Base-by-base conservation (phyloP, 1,139 yeast species). In the Candida gigantensis region DNA sequence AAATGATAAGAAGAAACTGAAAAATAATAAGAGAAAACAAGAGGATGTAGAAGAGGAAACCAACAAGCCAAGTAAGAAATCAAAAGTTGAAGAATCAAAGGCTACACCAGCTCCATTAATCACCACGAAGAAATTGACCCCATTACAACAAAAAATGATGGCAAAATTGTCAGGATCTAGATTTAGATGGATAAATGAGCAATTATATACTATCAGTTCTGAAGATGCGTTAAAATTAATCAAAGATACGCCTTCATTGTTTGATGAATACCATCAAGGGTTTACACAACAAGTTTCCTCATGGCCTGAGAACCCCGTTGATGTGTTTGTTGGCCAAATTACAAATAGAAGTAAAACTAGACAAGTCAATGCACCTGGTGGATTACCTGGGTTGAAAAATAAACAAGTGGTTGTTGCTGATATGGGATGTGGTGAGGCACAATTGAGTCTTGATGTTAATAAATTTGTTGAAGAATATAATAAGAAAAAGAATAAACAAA, bases 371-470 rank as follows among this genome's bases (percentile, higher is more conserved):
- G 96, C 97, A 0, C 97, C 97, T 1, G 97, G 97, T 46, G 97
- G 97, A 2, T 69, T 90, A 41, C 96, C 96, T 2, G 92, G 92
- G 12, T 56, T 75, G 31, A 54, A 66, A 2, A 53, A 57, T 33
- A 74, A 71, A 41, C 65, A 68, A 37, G 81, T 89, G 25, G 88
- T 84, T 2, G 75, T 92, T 38, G 97, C 97, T 0, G 98, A 92
- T 64, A 89, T 92, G 97, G 98, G 98, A 9, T 92, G 98, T 61
- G 98, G 98, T 35, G 98, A 92, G 60, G 97, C 97, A 0, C 85
- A 84, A 52, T 70, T 92, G 30, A 81, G 96, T 1, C 60, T 74
- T 25, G 85, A 87, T 46, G 72, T 88, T 27, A 64, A 68, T 31
- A 69, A 73, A 14, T 77, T 77, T 48, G 67, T 75, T 36, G 62